These are phyloP conservation scores for Tricholoma matsutake DNA, from an alignment of 768 basidiomycete genomes.

Conservation along the genomic window DNA sequence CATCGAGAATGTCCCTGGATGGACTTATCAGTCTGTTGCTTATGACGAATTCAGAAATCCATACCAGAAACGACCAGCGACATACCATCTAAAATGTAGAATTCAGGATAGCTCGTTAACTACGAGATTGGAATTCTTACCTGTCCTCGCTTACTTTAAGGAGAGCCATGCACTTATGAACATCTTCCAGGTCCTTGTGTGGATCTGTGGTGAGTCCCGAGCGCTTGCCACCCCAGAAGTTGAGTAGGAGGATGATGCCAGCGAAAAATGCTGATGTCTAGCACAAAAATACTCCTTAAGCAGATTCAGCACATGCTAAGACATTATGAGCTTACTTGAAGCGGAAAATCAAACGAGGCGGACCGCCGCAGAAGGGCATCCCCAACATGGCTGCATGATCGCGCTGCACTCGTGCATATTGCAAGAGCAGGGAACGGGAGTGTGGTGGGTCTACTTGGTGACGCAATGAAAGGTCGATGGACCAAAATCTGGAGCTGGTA, in stretches of 20 bases:
- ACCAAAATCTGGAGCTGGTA: slow-evolving; percentile 68
- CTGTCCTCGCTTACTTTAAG: slow-evolving; percentile 40
- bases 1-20: slow-evolving; percentile 64
- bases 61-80: slow-evolving; percentile 45
- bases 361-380: slow-evolving; percentile 48
- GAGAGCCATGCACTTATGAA: slow-evolving; percentile 58
- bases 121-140: slow-evolving; percentile 23
- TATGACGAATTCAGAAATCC: slow-evolving; percentile 17
- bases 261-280: slow-evolving; percentile 43
- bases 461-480: slow-evolving; percentile 76
- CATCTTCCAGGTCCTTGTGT: slow-evolving; percentile 56
- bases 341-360: slow-evolving; percentile 26
- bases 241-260: slow-evolving; percentile 59
- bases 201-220: slow-evolving; percentile 47
- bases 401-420: slow-evolving; percentile 76
- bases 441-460: slow-evolving; percentile 42
- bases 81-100: slow-evolving; percentile 32
- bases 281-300: neutral
- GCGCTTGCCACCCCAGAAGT: slow-evolving; percentile 64
- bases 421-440: slow-evolving; percentile 64
- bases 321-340: slow-evolving; percentile 27
- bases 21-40: neutral
- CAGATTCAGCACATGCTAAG: neutral
- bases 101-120: slow-evolving; percentile 10
- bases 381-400: slow-evolving; percentile 75